Evolutionary conservation across 129 eudicot species (phyloP).

Genomic region (Escallonia rubra): DNA sequence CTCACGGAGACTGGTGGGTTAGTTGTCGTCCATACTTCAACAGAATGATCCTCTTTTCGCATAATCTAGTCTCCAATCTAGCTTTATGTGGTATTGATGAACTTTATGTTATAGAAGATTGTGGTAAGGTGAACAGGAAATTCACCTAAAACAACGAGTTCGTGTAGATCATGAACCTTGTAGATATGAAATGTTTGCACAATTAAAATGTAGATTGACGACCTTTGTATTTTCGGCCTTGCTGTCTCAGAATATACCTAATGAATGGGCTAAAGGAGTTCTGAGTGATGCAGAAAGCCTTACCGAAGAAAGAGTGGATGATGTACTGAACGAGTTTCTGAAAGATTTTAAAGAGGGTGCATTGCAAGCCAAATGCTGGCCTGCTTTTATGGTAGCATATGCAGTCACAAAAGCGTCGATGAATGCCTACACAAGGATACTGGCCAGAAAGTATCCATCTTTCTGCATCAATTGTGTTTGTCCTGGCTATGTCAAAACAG

Average conservation of each 20-base stretch:
- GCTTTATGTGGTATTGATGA: too few relatives aligned
- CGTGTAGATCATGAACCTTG: too few relatives aligned
- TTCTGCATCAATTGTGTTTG: slow-evolving; percentile 15
- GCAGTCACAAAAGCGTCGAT: slow-evolving; percentile 14
- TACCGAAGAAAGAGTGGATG: slow-evolving; percentile 19
- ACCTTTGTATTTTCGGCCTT: too few relatives aligned
- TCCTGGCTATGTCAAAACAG: slow-evolving; percentile 20
- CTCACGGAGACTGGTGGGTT: too few relatives aligned
- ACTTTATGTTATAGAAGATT: too few relatives aligned
- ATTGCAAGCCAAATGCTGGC: slow-evolving; percentile 12
- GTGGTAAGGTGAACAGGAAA: too few relatives aligned
- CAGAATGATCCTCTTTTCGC: too few relatives aligned
- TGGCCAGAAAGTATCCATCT: slow-evolving; percentile 21
- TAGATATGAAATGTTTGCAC: too few relatives aligned
- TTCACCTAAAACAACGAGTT: too few relatives aligned
- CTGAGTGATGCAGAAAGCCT: slow-evolving; percentile 10
- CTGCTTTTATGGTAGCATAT: slow-evolving; percentile 2
- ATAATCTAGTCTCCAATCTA: too few relatives aligned
- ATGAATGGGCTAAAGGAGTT: slow-evolving; percentile 12
- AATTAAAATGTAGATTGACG: too few relatives aligned
- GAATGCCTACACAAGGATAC: slow-evolving; percentile 22
- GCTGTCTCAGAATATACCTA: slow-evolving; percentile 3
- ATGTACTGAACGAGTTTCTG: slow-evolving; percentile 13
- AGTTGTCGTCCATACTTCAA: too few relatives aligned
- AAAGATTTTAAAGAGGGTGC: slow-evolving; percentile 22